Percentiles rank a stretch among this genome's conserved stretches.
phyloP scores from a whole-genome alignment of 305 asterid genomes.

The Solanum aculeatissimum region DNA sequence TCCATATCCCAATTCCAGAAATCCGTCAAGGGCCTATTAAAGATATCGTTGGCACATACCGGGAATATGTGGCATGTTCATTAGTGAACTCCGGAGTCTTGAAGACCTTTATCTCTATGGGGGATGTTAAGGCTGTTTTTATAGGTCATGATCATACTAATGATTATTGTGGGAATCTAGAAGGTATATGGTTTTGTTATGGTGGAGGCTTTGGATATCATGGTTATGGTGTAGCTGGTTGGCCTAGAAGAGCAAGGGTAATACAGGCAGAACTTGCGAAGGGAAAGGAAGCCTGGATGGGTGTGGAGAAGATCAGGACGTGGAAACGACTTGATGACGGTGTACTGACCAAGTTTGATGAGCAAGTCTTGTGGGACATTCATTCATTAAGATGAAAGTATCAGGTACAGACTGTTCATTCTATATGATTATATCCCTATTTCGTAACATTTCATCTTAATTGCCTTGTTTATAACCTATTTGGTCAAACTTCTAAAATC shows the following conservation, averaged over 20 bases:
- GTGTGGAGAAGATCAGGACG: conserved; percentile 53
- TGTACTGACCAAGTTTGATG: conserved; percentile 52
- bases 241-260: conserved; percentile 59
- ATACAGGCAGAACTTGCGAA: conserved; percentile 57
- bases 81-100: conserved; percentile 58
- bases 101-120: conserved; percentile 45
- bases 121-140: conserved; percentile 85
- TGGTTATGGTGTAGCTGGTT: conserved; percentile 70
- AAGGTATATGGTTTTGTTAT: conserved; percentile 84
- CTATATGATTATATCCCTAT: neutral
- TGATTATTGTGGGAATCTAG: conserved; percentile 70
- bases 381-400: conserved; percentile 1
- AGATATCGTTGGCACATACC: conserved; percentile 44
- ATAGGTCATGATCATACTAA: conserved; percentile 87
- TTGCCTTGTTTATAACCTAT: neutral
- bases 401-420: neutral
- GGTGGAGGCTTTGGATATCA: conserved; percentile 95
- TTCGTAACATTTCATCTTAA: neutral
- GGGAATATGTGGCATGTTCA: conserved; percentile 67
- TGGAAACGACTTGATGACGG: conserved; percentile 79
- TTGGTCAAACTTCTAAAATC: neutral
- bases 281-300: conserved; percentile 46
- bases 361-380: conserved; percentile 69
- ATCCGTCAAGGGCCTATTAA: conserved; percentile 51
- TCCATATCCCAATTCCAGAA: conserved; percentile 97